Conservation (phyloP, 2,329 filamentous ascomycete genomes). For the Clonostachys sp. region DNA sequence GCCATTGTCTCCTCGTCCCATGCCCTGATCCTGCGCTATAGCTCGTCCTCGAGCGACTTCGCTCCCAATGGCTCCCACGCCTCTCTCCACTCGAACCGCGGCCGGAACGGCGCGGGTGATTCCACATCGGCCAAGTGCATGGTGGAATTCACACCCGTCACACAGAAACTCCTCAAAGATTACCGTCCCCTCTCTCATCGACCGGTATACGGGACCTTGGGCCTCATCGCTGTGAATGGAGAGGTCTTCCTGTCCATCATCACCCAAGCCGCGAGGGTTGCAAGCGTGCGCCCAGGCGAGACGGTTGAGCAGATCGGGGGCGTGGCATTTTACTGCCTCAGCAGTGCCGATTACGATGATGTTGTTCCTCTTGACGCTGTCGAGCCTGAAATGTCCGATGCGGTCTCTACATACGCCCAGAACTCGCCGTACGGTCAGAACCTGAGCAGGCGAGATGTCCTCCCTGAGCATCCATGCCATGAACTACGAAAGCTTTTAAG, state of each 20-base stretch:
- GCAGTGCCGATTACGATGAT: conserved; percentile 80
- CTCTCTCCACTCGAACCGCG: conserved; percentile 41
- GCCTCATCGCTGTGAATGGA: conserved; percentile 75
- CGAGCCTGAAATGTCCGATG: conserved; percentile 43
- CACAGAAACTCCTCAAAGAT: conserved; percentile 63
- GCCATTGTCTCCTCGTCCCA: conserved; percentile 77
- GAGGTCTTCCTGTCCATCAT: conserved; percentile 93
- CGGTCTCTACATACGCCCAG: conserved; percentile 41
- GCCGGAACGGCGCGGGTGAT: conserved; percentile 23
- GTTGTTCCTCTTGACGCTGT: conserved; percentile 53
- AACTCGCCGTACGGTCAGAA: conserved; percentile 27
- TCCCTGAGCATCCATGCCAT: conserved; percentile 82
- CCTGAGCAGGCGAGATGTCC: conserved; percentile 61
- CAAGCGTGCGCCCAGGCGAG: conserved; percentile 80
- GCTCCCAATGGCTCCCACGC: conserved; percentile 53
- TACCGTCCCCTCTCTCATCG: conserved; percentile 73
- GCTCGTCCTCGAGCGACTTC: conserved; percentile 55
- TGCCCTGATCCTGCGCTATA: conserved; percentile 81
- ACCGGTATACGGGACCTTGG: conserved; percentile 79
- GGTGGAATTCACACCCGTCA: conserved; percentile 74
- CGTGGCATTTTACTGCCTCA: conserved; percentile 92
- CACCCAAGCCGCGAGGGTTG: conserved; percentile 72
- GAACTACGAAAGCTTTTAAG: conserved; percentile 88
- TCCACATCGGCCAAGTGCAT: conserved; percentile 63
- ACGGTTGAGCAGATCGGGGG: conserved; percentile 81